Percentiles rank a stretch among this genome's conserved stretches.
Evolutionary conservation across 352 stramenopile genomes (phyloP).

Genomic region (Pythium periplocum): DNA sequence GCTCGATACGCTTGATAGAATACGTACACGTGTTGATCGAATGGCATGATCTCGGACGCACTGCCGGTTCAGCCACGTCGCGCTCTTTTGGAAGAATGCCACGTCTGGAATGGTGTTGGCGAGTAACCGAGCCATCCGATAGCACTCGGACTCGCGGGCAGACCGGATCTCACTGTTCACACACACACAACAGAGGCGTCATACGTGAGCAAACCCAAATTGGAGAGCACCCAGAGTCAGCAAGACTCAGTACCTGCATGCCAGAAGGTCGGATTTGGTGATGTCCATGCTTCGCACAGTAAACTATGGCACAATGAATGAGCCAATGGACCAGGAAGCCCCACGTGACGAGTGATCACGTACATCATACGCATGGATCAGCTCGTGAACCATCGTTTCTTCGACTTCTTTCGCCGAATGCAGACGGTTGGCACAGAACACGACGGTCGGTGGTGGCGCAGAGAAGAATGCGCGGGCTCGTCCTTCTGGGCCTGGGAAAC

Average conservation of each 20-base stretch:
- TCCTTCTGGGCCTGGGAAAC: conserved; percentile 51
- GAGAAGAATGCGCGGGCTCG: conserved; percentile 81
- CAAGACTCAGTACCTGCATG: conserved; percentile 47
- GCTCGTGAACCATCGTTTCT: conserved; percentile 81
- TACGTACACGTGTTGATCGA: conserved; percentile 60
- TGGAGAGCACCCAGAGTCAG: too few species aligned
- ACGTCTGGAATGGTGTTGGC: conserved; percentile 49
- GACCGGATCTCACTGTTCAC: conserved; percentile 66
- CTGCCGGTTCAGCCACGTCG: conserved; percentile 49
- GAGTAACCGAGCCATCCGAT: conserved; percentile 64
- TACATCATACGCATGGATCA: conserved; percentile 84
- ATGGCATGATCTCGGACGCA: conserved; percentile 75
- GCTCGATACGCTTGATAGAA: background rate
- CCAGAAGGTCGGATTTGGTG: conserved; percentile 67
- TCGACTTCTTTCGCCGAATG: conserved; percentile 68
- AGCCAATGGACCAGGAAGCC: too few species aligned
- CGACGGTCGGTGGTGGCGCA: conserved; percentile 68
- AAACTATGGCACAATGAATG: conserved; percentile 32
- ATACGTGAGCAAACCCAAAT: too few species aligned
- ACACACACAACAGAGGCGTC: too few species aligned
- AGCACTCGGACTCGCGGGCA: conserved; percentile 79
- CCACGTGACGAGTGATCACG: conserved; percentile 3
- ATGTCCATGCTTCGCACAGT: conserved; percentile 84
- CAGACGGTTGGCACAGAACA: conserved; percentile 79
- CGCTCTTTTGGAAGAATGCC: conserved; percentile 57